Evolutionary conservation across 2,329 filamentous ascomycete species (phyloP).

Genomic region (Ophiocordyceps unilateralis): DNA sequence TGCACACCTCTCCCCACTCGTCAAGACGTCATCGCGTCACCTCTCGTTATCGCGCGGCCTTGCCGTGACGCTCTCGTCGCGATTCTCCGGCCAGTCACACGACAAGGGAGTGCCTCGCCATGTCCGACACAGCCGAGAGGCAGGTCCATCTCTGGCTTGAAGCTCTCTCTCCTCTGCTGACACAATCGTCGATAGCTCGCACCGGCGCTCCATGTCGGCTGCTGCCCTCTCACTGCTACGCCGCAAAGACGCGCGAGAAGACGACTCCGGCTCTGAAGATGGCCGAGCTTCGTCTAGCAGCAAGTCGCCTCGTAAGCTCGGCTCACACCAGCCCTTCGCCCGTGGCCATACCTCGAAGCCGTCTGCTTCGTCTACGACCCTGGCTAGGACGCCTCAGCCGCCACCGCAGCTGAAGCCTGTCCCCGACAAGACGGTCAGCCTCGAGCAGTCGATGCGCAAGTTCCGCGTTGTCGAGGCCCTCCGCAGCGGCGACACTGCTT

Average conservation of each 20-base stretch:
- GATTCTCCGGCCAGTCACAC: neutral
- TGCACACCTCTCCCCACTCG: too few relatives aligned
- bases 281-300: conserved; percentile 20
- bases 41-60: neutral
- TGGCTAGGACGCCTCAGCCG: conserved; percentile 21
- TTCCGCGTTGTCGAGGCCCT: conserved; percentile 90
- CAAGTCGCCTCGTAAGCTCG: neutral
- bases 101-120: neutral
- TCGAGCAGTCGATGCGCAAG: conserved; percentile 87
- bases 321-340: conserved; percentile 14
- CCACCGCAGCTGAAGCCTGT: conserved; percentile 16
- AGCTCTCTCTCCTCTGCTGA: too few relatives aligned
- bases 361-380: conserved; percentile 29
- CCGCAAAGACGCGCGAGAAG: conserved; percentile 30
- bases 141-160: neutral
- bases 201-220: conserved; percentile 37
- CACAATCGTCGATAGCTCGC: conserved; percentile 8
- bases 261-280: conserved; percentile 37
- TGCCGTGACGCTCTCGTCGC: neutral
- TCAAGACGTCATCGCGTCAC: neutral
- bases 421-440: conserved; percentile 33
- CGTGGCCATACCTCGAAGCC: conserved; percentile 29
- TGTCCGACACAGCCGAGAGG: neutral
- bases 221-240: conserved; percentile 35
- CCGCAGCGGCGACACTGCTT: conserved; percentile 74